These are phyloP conservation scores for Primulina eburnea DNA, from an alignment of 257 asterid genomes.

Conservation along the genomic window DNA sequence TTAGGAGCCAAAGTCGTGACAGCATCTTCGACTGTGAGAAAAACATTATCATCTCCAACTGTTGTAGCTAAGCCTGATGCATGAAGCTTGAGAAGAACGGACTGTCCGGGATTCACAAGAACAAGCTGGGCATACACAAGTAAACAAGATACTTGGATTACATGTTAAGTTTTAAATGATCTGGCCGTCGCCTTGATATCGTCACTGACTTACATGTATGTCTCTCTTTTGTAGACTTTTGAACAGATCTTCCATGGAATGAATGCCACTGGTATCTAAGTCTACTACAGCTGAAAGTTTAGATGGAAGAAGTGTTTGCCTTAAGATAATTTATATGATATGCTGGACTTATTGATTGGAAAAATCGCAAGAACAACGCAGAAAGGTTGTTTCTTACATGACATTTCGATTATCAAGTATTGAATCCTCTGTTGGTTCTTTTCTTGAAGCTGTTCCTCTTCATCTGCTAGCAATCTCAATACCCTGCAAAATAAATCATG, in stretches of 20 bases:
- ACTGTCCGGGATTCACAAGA: constrained; percentile 74
- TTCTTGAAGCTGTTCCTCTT: constrained; percentile 35
- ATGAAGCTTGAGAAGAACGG: constrained; percentile 64
- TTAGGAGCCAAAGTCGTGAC: constrained; percentile 55
- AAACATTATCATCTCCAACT: constrained; percentile 67
- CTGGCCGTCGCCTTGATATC: neutral
- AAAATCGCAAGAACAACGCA: neutral
- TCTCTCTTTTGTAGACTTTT: constrained; percentile 56
- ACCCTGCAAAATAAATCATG: constrained; percentile 27
- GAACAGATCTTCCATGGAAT: constrained; percentile 66
- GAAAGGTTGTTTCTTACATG: constrained; percentile 32
- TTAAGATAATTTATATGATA: neutral
- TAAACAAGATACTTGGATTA: neutral
- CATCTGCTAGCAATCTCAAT: constrained; percentile 48
- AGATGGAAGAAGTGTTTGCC: neutral
- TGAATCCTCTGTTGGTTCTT: constrained; percentile 29
- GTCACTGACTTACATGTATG: constrained; percentile 38
- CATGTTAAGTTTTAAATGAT: neutral
- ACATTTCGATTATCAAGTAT: constrained; percentile 46
- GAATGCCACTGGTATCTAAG: constrained; percentile 86
- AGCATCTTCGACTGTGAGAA: constrained; percentile 76
- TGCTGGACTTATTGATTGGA: neutral
- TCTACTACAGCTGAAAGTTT: constrained; percentile 79
- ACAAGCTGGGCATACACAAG: constrained; percentile 46
- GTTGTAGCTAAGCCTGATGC: constrained; percentile 39